Percentiles rank a stretch among this genome's conserved stretches.
phyloP scores from a whole-genome alignment of 352 stramenopile genomes.

The Phytophthora melonis region DNA sequence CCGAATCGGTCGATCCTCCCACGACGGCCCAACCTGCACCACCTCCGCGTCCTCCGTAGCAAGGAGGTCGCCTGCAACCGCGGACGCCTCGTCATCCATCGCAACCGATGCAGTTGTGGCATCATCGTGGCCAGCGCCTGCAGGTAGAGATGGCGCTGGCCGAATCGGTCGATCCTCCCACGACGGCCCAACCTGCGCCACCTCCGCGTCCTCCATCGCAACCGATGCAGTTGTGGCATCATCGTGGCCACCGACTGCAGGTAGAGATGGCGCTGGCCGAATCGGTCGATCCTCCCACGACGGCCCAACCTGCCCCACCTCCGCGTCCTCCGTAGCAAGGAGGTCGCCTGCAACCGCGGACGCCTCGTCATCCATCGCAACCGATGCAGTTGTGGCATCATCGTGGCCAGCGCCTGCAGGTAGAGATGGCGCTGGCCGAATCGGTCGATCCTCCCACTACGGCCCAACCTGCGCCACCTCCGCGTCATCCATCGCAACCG shows the following conservation, averaged over 20 bases:
- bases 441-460: slow-evolving; percentile 9
- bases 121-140: background rate
- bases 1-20: slow-evolving; percentile 17
- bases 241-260: background rate
- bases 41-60: background rate
- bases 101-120: background rate
- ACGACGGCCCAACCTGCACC: background rate
- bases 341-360: too few species aligned
- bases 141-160: background rate
- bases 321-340: background rate
- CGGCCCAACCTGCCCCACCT: background rate
- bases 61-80: too few species aligned
- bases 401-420: background rate
- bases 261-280: background rate
- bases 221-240: background rate
- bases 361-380: background rate
- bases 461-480: background rate
- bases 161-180: slow-evolving; percentile 7
- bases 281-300: slow-evolving; percentile 18
- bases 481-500: background rate
- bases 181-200: slow-evolving; percentile 4
- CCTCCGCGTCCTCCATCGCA: background rate
- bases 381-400: background rate
- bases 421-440: background rate
- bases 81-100: background rate